phyloP scores from a whole-genome alignment of 352 stramenopile species.

The Pythium plurisporium region DNA sequence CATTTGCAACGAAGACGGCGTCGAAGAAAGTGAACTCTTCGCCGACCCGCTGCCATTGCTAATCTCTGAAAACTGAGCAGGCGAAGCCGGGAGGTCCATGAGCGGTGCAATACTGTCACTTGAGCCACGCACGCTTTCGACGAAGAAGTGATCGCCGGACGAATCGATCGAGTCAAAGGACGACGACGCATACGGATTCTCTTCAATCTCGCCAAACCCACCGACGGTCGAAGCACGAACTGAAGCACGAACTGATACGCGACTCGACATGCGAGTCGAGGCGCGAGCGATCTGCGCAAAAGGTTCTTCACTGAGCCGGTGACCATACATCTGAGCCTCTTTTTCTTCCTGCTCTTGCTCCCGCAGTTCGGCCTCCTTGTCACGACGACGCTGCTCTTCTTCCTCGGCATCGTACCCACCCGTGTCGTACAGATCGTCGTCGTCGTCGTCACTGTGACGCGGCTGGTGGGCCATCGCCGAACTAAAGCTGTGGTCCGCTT shows the following conservation, averaged over 20 bases:
- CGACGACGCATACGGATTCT: conserved; percentile 1
- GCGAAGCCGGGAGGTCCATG: conserved; percentile 17
- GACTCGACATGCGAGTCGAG: neutral
- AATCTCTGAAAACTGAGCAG: neutral
- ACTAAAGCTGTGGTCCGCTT: conserved; percentile 12
- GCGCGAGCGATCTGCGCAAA: conserved; percentile 3
- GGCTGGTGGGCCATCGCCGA: neutral
- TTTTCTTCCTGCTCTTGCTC: conserved; percentile 1
- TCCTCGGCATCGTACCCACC: conserved; percentile 12
- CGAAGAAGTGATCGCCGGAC: conserved; percentile 14
- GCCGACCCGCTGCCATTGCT: neutral
- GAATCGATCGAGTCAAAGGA: conserved; percentile 14
- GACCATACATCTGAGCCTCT: neutral
- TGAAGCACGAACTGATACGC: no score
- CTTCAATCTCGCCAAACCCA: neutral
- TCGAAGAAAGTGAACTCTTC: conserved; percentile 1
- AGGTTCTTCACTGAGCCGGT: conserved; percentile 12
- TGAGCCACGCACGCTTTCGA: conserved; percentile 21
- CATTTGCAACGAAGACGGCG: neutral
- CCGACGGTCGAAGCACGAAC: no score
- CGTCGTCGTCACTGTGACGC: neutral
- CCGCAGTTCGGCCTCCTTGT: neutral
- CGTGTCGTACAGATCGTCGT: conserved; percentile 3
- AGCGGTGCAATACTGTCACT: conserved; percentile 16
- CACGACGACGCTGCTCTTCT: neutral